These are phyloP conservation scores for Exobasidium rhododendri DNA, from an alignment of 1,284 basidiomycete genomes.

Conservation along the genomic window DNA sequence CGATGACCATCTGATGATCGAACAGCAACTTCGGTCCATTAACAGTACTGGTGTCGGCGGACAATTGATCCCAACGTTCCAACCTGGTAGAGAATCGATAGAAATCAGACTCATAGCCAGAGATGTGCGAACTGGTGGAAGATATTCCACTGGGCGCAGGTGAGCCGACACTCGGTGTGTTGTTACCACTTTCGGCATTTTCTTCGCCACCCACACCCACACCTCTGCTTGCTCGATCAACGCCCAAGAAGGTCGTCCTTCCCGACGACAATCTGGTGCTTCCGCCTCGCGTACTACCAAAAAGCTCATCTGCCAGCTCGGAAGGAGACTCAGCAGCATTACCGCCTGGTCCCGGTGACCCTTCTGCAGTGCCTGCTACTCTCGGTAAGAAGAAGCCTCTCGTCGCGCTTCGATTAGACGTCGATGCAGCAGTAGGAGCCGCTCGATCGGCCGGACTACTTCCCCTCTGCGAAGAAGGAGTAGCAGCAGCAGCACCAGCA, in stretches of 20 bases:
- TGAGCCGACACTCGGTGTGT: conserved; percentile 8
- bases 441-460: neutral
- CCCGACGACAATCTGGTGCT: conserved; percentile 3
- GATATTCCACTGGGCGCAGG: neutral
- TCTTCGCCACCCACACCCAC: neutral
- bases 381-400: conserved; percentile 6
- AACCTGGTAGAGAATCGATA: conserved; percentile 53
- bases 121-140: neutral
- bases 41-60: conserved; percentile 53
- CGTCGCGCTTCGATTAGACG: neutral
- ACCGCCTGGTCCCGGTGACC: neutral
- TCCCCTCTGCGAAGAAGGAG: neutral
- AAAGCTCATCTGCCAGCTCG: neutral
- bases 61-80: conserved; percentile 52
- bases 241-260: neutral
- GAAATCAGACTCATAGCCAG: conserved; percentile 46
- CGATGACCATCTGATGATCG: conserved; percentile 77
- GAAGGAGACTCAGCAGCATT: neutral
- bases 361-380: neutral
- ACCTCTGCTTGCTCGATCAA: conserved; percentile 16
- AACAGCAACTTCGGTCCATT: conserved; percentile 72
- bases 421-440: neutral
- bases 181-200: conserved; percentile 14
- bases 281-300: conserved; percentile 9
- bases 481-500: neutral